Evolutionary conservation across 1,139 yeast genomes (phyloP).

Genomic region (Geotrichum klebahnii): DNA sequence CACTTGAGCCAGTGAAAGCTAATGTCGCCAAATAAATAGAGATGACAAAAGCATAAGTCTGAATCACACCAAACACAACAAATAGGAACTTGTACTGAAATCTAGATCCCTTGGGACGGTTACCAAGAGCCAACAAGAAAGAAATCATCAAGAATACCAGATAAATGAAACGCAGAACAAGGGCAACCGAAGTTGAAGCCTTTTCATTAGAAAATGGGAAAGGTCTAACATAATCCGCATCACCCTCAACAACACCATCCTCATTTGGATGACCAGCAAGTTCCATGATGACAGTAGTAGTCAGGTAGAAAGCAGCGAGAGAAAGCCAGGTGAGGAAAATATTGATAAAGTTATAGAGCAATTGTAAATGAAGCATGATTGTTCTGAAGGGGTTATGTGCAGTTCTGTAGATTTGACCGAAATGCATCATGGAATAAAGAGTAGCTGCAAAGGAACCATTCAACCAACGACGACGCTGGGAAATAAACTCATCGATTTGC

Average conservation of each 20-base stretch:
- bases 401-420: constrained; percentile 67
- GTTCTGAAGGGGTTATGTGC: constrained; percentile 72
- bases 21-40: constrained; percentile 41
- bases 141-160: constrained; percentile 39
- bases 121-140: constrained; percentile 44
- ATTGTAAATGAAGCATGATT: constrained; percentile 68
- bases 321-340: constrained; percentile 77
- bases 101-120: constrained; percentile 43
- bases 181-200: constrained; percentile 35
- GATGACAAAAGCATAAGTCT: constrained; percentile 39
- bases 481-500: constrained; percentile 73
- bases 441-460: constrained; percentile 97
- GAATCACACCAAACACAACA: constrained; percentile 41
- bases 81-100: constrained; percentile 38
- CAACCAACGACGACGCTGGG: constrained; percentile 93
- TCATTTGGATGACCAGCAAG: constrained; percentile 41
- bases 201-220: constrained; percentile 15
- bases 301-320: constrained; percentile 73
- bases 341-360: constrained; percentile 65
- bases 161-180: constrained; percentile 40
- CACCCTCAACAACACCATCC: background rate
- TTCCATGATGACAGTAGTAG: constrained; percentile 51
- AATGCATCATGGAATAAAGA: constrained; percentile 72
- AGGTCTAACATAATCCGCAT: constrained; percentile 5
- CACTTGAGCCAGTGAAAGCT: constrained; percentile 34